A percentile compares a stretch with the other conserved stretches of the same genome.
Evolutionary conservation across 495 filamentous ascomycete species (phyloP).

Genomic region (Usnea hakonensis): DNA sequence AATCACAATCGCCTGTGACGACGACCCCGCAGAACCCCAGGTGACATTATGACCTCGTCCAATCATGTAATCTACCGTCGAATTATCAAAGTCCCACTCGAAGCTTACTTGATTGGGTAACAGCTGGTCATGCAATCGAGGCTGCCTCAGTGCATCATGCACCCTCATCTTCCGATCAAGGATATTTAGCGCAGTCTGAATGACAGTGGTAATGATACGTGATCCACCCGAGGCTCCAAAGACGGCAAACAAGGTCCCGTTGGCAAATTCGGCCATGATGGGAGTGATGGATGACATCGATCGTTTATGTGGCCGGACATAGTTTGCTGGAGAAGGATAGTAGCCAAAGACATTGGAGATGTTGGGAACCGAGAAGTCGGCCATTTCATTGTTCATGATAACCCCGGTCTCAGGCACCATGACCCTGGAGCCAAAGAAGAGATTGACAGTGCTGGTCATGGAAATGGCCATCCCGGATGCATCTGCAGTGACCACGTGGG

Average conservation of each 20-base stretch:
- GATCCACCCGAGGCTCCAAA: conserved; percentile 80
- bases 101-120: conserved; percentile 60
- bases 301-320: conserved; percentile 68
- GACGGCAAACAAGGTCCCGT: conserved; percentile 57
- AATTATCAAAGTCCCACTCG: conserved; percentile 62
- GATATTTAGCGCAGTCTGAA: conserved; percentile 63
- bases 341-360: conserved; percentile 73
- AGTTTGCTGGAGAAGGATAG: conserved; percentile 72
- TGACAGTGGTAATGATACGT: conserved; percentile 77
- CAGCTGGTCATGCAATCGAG: conserved; percentile 78
- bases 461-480: conserved; percentile 59
- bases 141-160: conserved; percentile 52
- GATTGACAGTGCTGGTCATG: conserved; percentile 74
- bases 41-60: conserved; percentile 59
- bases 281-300: conserved; percentile 74
- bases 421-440: conserved; percentile 68
- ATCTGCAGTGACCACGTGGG: conserved; percentile 65
- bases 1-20: conserved; percentile 60
- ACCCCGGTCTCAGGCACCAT: conserved; percentile 77
- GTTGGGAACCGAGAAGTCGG: conserved; percentile 55
- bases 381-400: conserved; percentile 92
- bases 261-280: conserved; percentile 53
- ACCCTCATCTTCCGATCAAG: conserved; percentile 55
- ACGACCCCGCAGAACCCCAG: conserved; percentile 33
- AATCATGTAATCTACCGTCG: conserved; percentile 54